Conservation (phyloP, 2,329 filamentous ascomycete genomes). For the Cyphellophora attinorum region DNA sequence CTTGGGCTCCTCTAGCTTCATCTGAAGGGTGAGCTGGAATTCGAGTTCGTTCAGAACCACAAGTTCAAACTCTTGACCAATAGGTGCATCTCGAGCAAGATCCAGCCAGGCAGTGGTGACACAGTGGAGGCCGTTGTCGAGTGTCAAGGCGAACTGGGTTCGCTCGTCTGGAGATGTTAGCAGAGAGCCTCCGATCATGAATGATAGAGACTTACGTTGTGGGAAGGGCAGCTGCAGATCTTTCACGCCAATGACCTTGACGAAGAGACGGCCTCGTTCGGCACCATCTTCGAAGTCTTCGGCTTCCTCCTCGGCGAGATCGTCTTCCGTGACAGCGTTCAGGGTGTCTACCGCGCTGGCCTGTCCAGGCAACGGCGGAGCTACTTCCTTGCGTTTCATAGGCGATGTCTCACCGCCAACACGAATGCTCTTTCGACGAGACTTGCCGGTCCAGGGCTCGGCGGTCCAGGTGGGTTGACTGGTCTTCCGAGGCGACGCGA, state of each 20-base stretch:
- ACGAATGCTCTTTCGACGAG: conserved; percentile 56
- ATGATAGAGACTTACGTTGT: conserved; percentile 57
- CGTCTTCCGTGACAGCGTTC: conserved; percentile 60
- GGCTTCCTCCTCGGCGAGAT: conserved; percentile 44
- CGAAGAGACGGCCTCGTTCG: conserved; percentile 84
- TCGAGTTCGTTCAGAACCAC: conserved; percentile 97
- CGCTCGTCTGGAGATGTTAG: conserved; percentile 57
- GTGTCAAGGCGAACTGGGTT: conserved; percentile 86
- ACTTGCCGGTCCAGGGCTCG: conserved; percentile 87
- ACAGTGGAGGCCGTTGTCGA: conserved; percentile 97
- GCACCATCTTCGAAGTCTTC: conserved; percentile 59
- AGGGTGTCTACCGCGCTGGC: conserved; percentile 64
- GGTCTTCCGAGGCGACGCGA: conserved; percentile 59
- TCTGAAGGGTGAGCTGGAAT: conserved; percentile 93
- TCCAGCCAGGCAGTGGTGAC: conserved; percentile 96
- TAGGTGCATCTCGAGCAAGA: conserved; percentile 80
- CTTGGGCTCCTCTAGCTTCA: conserved; percentile 78
- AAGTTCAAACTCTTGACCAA: conserved; percentile 96
- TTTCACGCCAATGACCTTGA: conserved; percentile 98
- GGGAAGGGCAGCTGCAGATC: conserved; percentile 87
- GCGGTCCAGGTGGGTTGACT: conserved; percentile 91
- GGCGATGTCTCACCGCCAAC: conserved; percentile 40
- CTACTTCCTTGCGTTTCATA: conserved; percentile 52
- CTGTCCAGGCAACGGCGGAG: conserved; percentile 78
- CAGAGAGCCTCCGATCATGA: conserved; percentile 11